Evolutionary conservation across 1,284 basidiomycete genomes (phyloP).

Genomic region (Fomes fomentarius): DNA sequence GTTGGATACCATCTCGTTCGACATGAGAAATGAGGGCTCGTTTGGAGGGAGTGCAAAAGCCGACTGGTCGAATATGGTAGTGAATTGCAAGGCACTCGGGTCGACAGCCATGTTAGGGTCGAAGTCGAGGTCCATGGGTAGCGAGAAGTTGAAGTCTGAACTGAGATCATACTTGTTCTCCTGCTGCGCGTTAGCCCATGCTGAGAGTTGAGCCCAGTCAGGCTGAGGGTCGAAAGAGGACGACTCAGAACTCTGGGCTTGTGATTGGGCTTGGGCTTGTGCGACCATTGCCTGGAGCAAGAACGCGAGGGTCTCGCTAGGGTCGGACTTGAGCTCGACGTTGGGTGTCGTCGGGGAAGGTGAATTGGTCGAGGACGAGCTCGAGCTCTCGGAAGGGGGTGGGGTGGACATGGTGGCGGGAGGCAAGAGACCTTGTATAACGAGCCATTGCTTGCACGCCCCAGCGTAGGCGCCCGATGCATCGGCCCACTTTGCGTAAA

Average conservation of each 20-base stretch:
- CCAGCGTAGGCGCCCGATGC: slow-evolving; percentile 11
- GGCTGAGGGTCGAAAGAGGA: slow-evolving; percentile 35
- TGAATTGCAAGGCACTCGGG: slow-evolving; percentile 62
- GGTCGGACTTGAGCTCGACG: slow-evolving; percentile 28
- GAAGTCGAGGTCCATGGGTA: slow-evolving; percentile 58
- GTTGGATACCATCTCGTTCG: slow-evolving; percentile 15
- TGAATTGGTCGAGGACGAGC: slow-evolving; percentile 32
- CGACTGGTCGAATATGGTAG: slow-evolving; percentile 36
- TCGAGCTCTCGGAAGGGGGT: slow-evolving; percentile 31
- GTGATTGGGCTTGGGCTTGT: slow-evolving; percentile 13
- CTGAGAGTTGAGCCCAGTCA: slow-evolving; percentile 56
- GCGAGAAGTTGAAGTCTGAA: slow-evolving; percentile 50
- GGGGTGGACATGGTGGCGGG: slow-evolving; percentile 31
- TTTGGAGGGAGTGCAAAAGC: slow-evolving; percentile 17
- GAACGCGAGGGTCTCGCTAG: slow-evolving; percentile 32
- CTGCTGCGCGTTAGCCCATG: slow-evolving; percentile 41
- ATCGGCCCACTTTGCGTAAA: slow-evolving; percentile 26
- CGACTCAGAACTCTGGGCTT: slow-evolving; percentile 5
- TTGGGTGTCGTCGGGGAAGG: slow-evolving; percentile 29
- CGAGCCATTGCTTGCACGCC: slow-evolving; percentile 6
- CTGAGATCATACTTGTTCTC: slow-evolving; percentile 43
- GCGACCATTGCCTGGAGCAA: slow-evolving; percentile 35
- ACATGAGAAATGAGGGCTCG: slow-evolving; percentile 20
- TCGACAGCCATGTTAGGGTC: slow-evolving; percentile 55
- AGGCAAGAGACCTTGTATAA: slow-evolving; percentile 18